phyloP scores from a whole-genome alignment of 495 filamentous ascomycete genomes.

The Podospora comata region DNA sequence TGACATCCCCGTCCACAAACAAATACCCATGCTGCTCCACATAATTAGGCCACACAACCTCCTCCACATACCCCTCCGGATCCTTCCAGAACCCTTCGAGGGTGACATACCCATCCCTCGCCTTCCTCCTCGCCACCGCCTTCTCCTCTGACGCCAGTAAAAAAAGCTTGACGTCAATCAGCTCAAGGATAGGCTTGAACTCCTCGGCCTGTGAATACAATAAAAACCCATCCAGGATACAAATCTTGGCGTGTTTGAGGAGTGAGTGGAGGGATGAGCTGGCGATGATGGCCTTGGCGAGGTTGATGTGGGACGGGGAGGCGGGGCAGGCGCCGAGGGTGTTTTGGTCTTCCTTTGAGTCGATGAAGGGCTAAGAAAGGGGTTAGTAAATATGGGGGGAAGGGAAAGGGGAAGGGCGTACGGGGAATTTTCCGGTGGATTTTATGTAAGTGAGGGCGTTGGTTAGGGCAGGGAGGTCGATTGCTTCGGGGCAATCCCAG shows the following conservation, averaged over 20 bases:
- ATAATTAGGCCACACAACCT: slow-evolving; percentile 94
- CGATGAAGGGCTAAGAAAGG: slow-evolving; percentile 47
- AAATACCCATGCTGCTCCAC: slow-evolving; percentile 72
- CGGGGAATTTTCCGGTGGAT: slow-evolving; percentile 61
- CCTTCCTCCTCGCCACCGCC: slow-evolving; percentile 66
- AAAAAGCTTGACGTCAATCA: slow-evolving; percentile 73
- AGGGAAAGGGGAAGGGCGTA: slow-evolving; percentile 28
- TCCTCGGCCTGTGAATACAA: slow-evolving; percentile 54
- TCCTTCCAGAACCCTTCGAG: slow-evolving; percentile 90
- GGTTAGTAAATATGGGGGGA: not conserved
- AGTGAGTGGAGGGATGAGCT: slow-evolving; percentile 33
- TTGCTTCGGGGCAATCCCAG: slow-evolving; percentile 79
- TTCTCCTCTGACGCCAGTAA: slow-evolving; percentile 58
- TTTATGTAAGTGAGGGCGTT: slow-evolving; percentile 61
- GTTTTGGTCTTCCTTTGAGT: slow-evolving; percentile 78
- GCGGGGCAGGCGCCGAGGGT: slow-evolving; percentile 51
- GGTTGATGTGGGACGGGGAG: slow-evolving; percentile 41
- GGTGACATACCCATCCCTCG: slow-evolving; percentile 80
- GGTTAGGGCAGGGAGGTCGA: slow-evolving; percentile 64
- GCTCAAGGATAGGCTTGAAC: slow-evolving; percentile 43
- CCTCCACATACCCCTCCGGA: slow-evolving; percentile 89
- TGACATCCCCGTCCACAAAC: slow-evolving; percentile 63
- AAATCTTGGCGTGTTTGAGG: slow-evolving; percentile 35
- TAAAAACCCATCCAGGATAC: slow-evolving; percentile 78
- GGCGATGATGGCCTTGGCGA: slow-evolving; percentile 75